These are phyloP conservation scores for Chiua sp. DNA, from an alignment of 1,284 basidiomycete genomes.

Conservation along the genomic window DNA sequence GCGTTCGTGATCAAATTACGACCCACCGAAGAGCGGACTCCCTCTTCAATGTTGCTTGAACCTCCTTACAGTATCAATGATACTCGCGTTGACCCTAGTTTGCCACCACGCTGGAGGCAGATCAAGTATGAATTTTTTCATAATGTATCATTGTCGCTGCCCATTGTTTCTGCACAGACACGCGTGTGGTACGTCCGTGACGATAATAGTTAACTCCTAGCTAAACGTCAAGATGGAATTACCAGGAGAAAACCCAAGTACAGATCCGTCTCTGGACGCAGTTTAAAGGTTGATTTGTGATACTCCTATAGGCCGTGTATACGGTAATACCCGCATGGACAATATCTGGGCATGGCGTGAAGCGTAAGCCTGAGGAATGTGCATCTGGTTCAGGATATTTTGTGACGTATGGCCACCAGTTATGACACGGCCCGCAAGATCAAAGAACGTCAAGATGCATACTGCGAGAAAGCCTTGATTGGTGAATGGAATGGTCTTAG, in stretches of 20 bases:
- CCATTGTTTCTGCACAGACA: slow-evolving; percentile 40
- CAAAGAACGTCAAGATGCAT: slow-evolving; percentile 76
- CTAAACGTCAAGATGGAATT: background rate
- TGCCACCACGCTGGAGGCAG: slow-evolving; percentile 53
- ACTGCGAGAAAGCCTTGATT: slow-evolving; percentile 61
- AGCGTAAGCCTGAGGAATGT: slow-evolving; percentile 38
- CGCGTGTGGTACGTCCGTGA: slow-evolving; percentile 45
- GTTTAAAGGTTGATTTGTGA: background rate
- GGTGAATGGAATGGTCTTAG: slow-evolving; percentile 66
- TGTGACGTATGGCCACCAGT: slow-evolving; percentile 16
- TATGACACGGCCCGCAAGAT: slow-evolving; percentile 80
- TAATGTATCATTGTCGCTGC: slow-evolving; percentile 1
- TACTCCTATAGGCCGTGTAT: slow-evolving; percentile 28
- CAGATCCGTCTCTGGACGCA: background rate
- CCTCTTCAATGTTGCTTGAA: slow-evolving; percentile 55
- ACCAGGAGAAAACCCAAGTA: slow-evolving; percentile 36
- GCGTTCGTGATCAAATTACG: slow-evolving; percentile 62
- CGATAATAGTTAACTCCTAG: background rate
- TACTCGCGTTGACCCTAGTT: slow-evolving; percentile 33
- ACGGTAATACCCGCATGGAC: slow-evolving; percentile 50
- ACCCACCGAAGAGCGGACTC: slow-evolving; percentile 47
- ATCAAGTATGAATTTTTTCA: slow-evolving; percentile 45
- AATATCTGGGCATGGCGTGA: slow-evolving; percentile 62
- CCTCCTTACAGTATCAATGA: slow-evolving; percentile 48
- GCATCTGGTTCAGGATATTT: background rate